Evolutionary conservation across 768 basidiomycete genomes (phyloP).

Genomic region (Dacryopinax spathularia): DNA sequence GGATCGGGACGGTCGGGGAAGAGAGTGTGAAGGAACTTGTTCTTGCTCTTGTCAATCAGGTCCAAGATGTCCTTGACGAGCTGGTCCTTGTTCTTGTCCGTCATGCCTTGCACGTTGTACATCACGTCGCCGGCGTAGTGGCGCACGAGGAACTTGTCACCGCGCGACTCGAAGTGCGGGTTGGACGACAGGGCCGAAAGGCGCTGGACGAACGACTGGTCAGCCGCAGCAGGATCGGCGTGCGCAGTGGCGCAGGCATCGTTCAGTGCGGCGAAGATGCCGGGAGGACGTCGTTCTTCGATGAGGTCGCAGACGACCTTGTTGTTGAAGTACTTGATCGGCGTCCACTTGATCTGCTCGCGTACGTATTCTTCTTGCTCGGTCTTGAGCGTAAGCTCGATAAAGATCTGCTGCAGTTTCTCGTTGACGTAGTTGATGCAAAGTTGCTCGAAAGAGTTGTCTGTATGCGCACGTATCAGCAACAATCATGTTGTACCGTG

Average conservation of each 20-base stretch:
- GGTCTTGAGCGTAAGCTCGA: slow-evolving; percentile 94
- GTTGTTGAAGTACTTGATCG: slow-evolving; percentile 98
- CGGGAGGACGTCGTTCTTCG: slow-evolving; percentile 89
- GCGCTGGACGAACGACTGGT: slow-evolving; percentile 91
- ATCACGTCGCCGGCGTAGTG: slow-evolving; percentile 98
- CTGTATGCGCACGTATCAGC: slow-evolving; percentile 26
- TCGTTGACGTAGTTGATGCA: slow-evolving; percentile 99
- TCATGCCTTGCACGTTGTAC: slow-evolving; percentile 97
- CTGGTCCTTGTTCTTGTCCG: slow-evolving; percentile 99
- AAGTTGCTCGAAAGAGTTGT: slow-evolving; percentile 88
- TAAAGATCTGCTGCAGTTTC: slow-evolving; percentile 98
- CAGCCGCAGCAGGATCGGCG: slow-evolving; percentile 89
- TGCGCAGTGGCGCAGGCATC: slow-evolving; percentile 99
- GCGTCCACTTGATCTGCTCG: slow-evolving; percentile 98
- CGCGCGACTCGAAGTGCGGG: slow-evolving; percentile 88
- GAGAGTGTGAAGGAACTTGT: slow-evolving; percentile 71
- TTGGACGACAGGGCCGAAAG: slow-evolving; percentile 67
- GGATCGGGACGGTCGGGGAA: slow-evolving; percentile 95
- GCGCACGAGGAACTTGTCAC: slow-evolving; percentile 82
- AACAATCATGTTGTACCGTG: neutral
- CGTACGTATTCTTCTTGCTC: slow-evolving; percentile 98
- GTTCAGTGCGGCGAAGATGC: slow-evolving; percentile 93
- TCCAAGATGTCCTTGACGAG: slow-evolving; percentile 90
- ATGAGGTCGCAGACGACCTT: slow-evolving; percentile 97
- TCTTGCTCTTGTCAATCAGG: slow-evolving; percentile 62